These are phyloP conservation scores for Annulohypoxylon maeteangense DNA, from an alignment of 495 filamentous ascomycete genomes.

Conservation along the genomic window DNA sequence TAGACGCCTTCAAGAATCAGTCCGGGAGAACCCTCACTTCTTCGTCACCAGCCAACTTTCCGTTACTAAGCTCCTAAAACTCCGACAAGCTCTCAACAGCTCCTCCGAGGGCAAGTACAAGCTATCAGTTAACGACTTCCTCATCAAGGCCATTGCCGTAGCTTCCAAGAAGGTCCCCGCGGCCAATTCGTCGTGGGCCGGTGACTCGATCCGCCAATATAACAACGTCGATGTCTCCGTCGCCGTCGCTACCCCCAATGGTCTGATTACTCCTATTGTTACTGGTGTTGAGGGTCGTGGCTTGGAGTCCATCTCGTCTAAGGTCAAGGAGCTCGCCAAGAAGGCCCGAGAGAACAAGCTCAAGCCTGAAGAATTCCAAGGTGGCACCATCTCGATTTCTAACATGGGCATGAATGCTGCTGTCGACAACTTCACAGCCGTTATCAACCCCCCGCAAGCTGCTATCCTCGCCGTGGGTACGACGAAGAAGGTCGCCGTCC, in stretches of 20 bases:
- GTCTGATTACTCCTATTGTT: constrained; percentile 98
- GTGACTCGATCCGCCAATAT: constrained; percentile 91
- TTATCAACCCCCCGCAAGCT: constrained; percentile 99
- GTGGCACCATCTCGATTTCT: constrained; percentile 98
- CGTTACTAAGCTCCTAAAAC: constrained; percentile 92
- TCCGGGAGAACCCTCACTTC: constrained; percentile 96
- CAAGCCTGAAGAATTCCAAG: constrained; percentile 99
- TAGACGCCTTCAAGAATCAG: constrained; percentile 85
- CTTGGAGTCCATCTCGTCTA: constrained; percentile 83
- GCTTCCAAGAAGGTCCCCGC: constrained; percentile 92
- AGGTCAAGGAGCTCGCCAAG: constrained; percentile 95
- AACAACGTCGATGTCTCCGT: constrained; percentile 91
- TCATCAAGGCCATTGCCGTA: constrained; percentile 92
- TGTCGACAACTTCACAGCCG: constrained; percentile 96
- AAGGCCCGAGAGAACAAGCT: constrained; percentile 97
- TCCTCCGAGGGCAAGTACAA: constrained; percentile 92
- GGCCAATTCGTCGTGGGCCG: constrained; percentile 95
- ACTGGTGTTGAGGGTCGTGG: constrained; percentile 84
- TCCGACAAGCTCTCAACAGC: constrained; percentile 92
- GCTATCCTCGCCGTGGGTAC: constrained; percentile 95
- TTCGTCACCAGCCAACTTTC: constrained; percentile 90
- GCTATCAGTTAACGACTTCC: constrained; percentile 98
- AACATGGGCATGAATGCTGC: constrained; percentile 99
- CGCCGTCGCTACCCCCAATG: constrained; percentile 91
- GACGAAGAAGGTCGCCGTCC: constrained; percentile 91